phyloP scores from a whole-genome alignment of 75 land plant species.

The Sequoiadendron giganteum region DNA sequence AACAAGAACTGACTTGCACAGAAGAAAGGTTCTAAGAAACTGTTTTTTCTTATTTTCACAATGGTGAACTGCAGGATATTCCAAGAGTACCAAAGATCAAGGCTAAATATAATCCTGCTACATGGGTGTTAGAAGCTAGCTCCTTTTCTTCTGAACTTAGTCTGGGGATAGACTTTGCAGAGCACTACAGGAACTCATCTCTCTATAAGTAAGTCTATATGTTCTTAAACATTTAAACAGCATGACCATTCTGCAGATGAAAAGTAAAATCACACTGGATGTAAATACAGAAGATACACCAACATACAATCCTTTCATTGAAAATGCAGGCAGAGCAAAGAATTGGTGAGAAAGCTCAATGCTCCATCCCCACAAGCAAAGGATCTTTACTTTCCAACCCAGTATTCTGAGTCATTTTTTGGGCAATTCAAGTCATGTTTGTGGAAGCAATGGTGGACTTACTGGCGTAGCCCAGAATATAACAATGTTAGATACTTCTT shows the following conservation, averaged over 20 bases:
- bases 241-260: background rate
- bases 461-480: slow-evolving; percentile 91
- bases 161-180: slow-evolving; percentile 71
- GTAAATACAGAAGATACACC: background rate
- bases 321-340: slow-evolving; percentile 53
- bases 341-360: slow-evolving; percentile 50
- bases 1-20: background rate
- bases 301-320: background rate
- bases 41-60: background rate
- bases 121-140: slow-evolving; percentile 93
- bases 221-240: background rate
- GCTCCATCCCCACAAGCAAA: slow-evolving; percentile 50
- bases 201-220: slow-evolving; percentile 45
- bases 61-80: slow-evolving; percentile 41
- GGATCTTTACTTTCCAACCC: slow-evolving; percentile 61
- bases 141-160: slow-evolving; percentile 53
- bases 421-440: slow-evolving; percentile 71
- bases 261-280: background rate
- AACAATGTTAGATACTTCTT: slow-evolving; percentile 69
- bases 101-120: slow-evolving; percentile 82
- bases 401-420: slow-evolving; percentile 40
- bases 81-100: slow-evolving; percentile 68
- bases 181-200: slow-evolving; percentile 51
- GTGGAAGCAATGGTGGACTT: slow-evolving; percentile 81
- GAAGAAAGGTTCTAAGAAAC: background rate